phyloP scores from a whole-genome alignment of 768 basidiomycete species.

The Trametes cingulata region DNA sequence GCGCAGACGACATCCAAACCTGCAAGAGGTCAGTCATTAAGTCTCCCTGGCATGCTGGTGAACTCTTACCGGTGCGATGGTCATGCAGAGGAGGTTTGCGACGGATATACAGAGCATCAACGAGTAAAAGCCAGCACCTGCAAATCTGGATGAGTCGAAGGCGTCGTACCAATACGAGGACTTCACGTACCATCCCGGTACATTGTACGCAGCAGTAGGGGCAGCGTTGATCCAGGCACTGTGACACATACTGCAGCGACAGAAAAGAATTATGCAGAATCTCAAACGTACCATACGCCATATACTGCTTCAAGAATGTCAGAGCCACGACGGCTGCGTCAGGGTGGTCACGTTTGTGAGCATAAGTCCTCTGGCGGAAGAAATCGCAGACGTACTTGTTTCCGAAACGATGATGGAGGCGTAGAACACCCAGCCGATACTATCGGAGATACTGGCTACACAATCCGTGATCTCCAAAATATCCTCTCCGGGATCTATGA shows the following conservation, averaged over 20 bases:
- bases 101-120: constrained; percentile 3
- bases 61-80: constrained; percentile 1
- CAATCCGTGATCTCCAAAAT: background rate
- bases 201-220: constrained; percentile 4
- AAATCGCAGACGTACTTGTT: constrained; percentile 4
- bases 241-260: no score
- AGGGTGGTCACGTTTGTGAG: no score
- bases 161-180: no score
- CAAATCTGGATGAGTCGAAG: background rate
- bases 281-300: background rate
- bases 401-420: background rate
- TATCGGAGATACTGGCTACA: constrained; percentile 2
- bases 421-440: constrained; percentile 3
- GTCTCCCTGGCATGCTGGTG: background rate
- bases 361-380: no score
- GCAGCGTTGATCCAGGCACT: background rate
- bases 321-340: background rate
- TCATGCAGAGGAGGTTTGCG: constrained; percentile 10
- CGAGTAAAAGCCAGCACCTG: constrained; percentile 7
- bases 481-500: background rate
- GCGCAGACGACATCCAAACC: background rate
- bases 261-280: background rate
- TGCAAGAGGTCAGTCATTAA: background rate
- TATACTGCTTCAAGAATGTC: background rate
- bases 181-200: constrained; percentile 9